Evolutionary conservation across 2,329 filamentous ascomycete genomes (phyloP).

Genomic region (Colletotrichum tropicicola): DNA sequence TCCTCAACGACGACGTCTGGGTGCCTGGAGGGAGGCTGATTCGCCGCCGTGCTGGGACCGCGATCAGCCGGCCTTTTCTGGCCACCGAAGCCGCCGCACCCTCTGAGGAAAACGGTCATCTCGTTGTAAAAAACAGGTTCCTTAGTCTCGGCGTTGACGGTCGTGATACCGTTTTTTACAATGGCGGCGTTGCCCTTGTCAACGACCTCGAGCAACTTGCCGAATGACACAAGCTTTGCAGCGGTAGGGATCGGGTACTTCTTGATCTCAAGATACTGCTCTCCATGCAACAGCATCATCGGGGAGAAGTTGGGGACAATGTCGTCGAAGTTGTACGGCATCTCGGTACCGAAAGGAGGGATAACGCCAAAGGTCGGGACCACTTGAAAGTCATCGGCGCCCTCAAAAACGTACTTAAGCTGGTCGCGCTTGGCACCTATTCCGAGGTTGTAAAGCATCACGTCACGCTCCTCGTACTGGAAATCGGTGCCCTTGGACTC

Average conservation of each 20-base stretch:
- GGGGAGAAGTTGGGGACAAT: constrained; percentile 96
- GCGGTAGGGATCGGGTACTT: constrained; percentile 92
- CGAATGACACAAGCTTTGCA: constrained; percentile 78
- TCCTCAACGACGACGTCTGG: constrained; percentile 88
- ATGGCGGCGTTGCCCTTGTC: constrained; percentile 95
- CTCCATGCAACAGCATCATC: constrained; percentile 98
- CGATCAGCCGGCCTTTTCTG: constrained; percentile 79
- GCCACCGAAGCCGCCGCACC: constrained; percentile 90
- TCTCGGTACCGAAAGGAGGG: constrained; percentile 86
- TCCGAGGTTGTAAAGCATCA: constrained; percentile 95
- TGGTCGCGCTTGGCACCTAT: constrained; percentile 92
- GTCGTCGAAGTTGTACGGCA: constrained; percentile 81
- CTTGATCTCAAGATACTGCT: constrained; percentile 96
- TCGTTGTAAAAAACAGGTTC: constrained; percentile 98
- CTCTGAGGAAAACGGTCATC: constrained; percentile 89
- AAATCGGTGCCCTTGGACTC: constrained; percentile 79
- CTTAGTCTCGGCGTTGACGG: constrained; percentile 83
- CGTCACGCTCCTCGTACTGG: constrained; percentile 84
- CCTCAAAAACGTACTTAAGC: constrained; percentile 89
- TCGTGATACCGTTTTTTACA: constrained; percentile 81
- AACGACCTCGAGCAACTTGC: constrained; percentile 88
- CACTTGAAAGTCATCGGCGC: constrained; percentile 89
- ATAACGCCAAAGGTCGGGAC: constrained; percentile 96
- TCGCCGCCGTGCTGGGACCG: constrained; percentile 80
- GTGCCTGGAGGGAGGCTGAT: constrained; percentile 78